A percentile compares a stretch with the other conserved stretches of the same genome.
phyloP scores from a whole-genome alignment of 305 asterid genomes.

The Plantago coronopus region DNA sequence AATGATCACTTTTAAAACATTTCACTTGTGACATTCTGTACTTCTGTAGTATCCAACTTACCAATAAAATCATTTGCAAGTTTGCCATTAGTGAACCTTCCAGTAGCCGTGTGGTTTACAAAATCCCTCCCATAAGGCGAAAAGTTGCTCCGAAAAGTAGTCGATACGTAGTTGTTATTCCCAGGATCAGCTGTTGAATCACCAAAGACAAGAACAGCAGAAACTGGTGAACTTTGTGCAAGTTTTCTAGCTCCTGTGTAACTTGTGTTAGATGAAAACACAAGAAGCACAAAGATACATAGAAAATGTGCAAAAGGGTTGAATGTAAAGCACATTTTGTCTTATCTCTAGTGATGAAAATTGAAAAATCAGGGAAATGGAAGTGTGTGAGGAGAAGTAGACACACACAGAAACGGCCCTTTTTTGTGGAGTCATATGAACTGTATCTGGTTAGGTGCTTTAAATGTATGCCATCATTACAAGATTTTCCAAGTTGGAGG shows the following conservation, averaged over 20 bases:
- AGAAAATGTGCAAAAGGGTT: slow-evolving; percentile 1
- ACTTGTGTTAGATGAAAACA: slow-evolving; percentile 4
- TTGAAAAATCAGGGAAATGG: neutral
- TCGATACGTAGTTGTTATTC: slow-evolving; percentile 55
- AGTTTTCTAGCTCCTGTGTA: slow-evolving; percentile 13
- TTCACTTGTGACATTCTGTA: neutral
- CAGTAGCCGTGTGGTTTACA: slow-evolving; percentile 42
- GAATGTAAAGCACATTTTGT: slow-evolving; percentile 24
- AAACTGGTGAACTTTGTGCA: slow-evolving; percentile 20
- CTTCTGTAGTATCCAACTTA: slow-evolving; percentile 21
- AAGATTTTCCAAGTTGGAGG: no score
- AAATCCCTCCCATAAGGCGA: slow-evolving; percentile 76
- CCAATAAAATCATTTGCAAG: slow-evolving; percentile 70
- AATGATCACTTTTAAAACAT: neutral
- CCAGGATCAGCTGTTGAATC: slow-evolving; percentile 88
- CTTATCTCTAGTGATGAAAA: slow-evolving; percentile 4
- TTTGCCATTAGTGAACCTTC: slow-evolving; percentile 71
- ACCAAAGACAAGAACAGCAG: slow-evolving; percentile 59
- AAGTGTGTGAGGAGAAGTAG: neutral
- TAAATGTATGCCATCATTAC: neutral
- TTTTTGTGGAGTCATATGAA: neutral
- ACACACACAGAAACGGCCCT: neutral
- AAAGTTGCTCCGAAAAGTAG: slow-evolving; percentile 55
- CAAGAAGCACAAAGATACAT: slow-evolving; percentile 10
- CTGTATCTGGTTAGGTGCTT: neutral